A percentile compares a stretch with the other conserved stretches of the same genome.
phyloP scores from a whole-genome alignment of 495 filamentous ascomycete species.

The Xylaria telfairii region DNA sequence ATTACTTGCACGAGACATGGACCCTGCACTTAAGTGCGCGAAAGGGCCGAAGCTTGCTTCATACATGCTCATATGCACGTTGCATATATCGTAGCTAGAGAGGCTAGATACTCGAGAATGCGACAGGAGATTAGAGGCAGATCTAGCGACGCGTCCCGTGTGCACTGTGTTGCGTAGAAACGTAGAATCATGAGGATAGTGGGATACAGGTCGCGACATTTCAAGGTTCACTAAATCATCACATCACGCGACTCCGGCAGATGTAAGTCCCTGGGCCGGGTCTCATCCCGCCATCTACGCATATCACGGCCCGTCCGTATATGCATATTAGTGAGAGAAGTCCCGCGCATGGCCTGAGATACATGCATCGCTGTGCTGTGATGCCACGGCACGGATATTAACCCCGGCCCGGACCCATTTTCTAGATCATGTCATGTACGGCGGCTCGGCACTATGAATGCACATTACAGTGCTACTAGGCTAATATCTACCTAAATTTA shows the following conservation, averaged over 20 bases:
- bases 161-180: neutral
- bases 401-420: neutral
- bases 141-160: neutral
- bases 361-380: neutral
- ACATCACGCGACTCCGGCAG: neutral
- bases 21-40: neutral
- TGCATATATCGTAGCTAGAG: neutral
- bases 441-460: neutral
- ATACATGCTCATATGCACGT: neutral
- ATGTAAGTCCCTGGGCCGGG: neutral
- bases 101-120: neutral
- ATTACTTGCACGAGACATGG: neutral
- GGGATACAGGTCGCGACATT: neutral
- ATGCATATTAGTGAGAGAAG: neutral
- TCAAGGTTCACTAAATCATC: neutral
- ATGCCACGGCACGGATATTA: neutral
- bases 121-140: neutral
- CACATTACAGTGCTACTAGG: neutral
- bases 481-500: neutral
- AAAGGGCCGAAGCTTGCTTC: neutral
- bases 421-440: neutral
- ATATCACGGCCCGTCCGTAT: neutral
- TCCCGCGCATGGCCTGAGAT: neutral
- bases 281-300: neutral
- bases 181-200: neutral